Evolutionary conservation across 306 rosid genomes (phyloP), one percentile per base, ranked within the genome.

Genomic region (Lithocarpus polystachyus): DNA sequence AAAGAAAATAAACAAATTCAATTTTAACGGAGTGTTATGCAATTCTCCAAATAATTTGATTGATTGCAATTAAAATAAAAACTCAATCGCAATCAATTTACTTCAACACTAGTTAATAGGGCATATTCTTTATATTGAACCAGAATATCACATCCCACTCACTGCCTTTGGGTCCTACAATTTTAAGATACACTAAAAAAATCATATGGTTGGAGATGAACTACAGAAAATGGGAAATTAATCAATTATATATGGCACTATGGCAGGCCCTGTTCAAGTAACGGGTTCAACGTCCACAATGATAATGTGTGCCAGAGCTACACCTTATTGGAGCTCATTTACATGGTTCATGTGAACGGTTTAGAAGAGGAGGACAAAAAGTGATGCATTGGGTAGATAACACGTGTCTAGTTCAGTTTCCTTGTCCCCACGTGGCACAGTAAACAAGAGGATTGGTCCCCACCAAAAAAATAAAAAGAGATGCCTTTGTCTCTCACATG

Each of bases 261-360:
- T 69, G 81, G 89, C 59, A 86, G 87, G 68, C 35, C 74, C 26
- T 12, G 9, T 9, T 11, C 20, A 24, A 75, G 82, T 43, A 54
- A 86, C 78, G 86, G 86, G 81, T 76, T 76, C 22, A 80, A 23
- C 79, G 75, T 53, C 76, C 77, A 74, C 89, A 76, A 68, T 75
- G 77, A 68, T 20, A 77, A 74, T 75, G 87, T 81, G 87, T 82
- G 87, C 75, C 88, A 81, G 85, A 71, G 87, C 13, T 77, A 56
- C 87, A 85, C 77, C 82, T 20, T 73, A 75, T 55, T 52, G 60
- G 10, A 22, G 56, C 85, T 73, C 81, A 13, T 40, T 18, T 1
- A 59, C 29, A 24, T 20, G 77, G 26, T 5, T 40, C 71, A 13
- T 71, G 56, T 62, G 78, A 61, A 48, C 43, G 37, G 52, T 13